Evolutionary conservation across 1,284 basidiomycete species (phyloP), one percentile per base, ranked within the genome.

Genomic region (Boletus mariae): DNA sequence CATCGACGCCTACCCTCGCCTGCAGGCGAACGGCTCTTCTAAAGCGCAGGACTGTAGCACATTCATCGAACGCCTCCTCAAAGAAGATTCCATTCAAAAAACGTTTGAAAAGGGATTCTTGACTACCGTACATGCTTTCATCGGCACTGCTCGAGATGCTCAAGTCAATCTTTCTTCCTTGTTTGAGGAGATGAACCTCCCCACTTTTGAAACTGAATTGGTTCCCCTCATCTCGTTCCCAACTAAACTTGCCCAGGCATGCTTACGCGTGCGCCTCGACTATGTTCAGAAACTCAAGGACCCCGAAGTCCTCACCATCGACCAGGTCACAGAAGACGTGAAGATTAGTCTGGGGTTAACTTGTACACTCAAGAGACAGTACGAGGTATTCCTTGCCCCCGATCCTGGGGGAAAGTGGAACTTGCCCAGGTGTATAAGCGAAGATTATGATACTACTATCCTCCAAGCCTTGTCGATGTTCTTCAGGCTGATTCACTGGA

Each of bases 101-200:
- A 94, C 92, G 3, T 98, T 99, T 68, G 94, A 97, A 72, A 93
- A 91, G 66, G 91, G 94, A 26, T 94, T 94, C 54, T 82, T 99
- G 61, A 84, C 86, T 46, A 93, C 92, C 35, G 84, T 97, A 20
- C 88, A 95, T 67, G 79, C 85, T 17, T 87, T 97, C 60, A 85
- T 99, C 53, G 84, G 87, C 49, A 86, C 87, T 56, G 92, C 94
- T 55, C 91, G 94, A 59, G 85, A 90, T 54, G 90, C 93, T 2
- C 92, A 97, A 68, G 86, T 96, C 59, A 85, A 85, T 53, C 83
- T 92, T 57, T 83, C 88, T 31, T 72, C 78, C 11, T 73, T 83
- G 50, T 93, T 96, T 69, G 75, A 79, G 60, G 79, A 85, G 62
- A 92, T 98, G 83, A 88, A 91, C 59, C 83, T 99, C 3, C 96